Evolutionary conservation across 2,329 filamentous ascomycete genomes (phyloP).

Genomic region (Graphiopsis chlorocephala): DNA sequence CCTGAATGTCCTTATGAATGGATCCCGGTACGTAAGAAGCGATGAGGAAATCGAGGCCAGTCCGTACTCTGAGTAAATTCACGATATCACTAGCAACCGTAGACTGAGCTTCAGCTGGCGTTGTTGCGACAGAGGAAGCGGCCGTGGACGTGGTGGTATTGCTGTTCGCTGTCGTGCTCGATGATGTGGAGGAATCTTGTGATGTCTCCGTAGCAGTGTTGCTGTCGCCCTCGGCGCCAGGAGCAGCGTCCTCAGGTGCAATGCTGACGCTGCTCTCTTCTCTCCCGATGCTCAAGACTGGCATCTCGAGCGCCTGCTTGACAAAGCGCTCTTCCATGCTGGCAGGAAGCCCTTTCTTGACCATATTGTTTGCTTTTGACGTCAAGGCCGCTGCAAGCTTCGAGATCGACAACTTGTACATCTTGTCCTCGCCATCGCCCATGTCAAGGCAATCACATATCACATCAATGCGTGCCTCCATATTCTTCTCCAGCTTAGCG

Average conservation of each 20-base stretch:
- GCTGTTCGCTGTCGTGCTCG: slow-evolving; percentile 20
- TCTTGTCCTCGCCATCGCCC: slow-evolving; percentile 78
- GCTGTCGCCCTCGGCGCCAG: slow-evolving; percentile 19
- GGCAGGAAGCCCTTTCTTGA: slow-evolving; percentile 62
- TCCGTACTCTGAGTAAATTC: slow-evolving; percentile 61
- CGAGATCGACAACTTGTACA: slow-evolving; percentile 74
- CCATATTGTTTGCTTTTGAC: slow-evolving; percentile 69
- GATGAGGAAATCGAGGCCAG: slow-evolving; percentile 64
- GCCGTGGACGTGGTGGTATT: slow-evolving; percentile 23
- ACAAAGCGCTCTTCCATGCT: slow-evolving; percentile 88
- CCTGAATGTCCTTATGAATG: slow-evolving; percentile 45
- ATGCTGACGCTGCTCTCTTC: slow-evolving; percentile 47
- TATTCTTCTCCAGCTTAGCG: slow-evolving; percentile 45
- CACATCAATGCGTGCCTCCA: slow-evolving; percentile 56
- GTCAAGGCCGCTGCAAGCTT: slow-evolving; percentile 68
- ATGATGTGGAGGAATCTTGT: slow-evolving; percentile 30
- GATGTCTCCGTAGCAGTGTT: slow-evolving; percentile 15
- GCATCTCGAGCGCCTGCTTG: slow-evolving; percentile 69
- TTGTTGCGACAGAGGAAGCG: slow-evolving; percentile 30
- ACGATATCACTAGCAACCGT: slow-evolving; percentile 42
- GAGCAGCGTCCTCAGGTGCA: slow-evolving; percentile 24
- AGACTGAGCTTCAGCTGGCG: slow-evolving; percentile 17
- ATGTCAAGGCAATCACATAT: slow-evolving; percentile 83
- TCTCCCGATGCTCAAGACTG: slow-evolving; percentile 66
- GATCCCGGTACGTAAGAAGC: slow-evolving; percentile 56